Evolutionary conservation across 495 filamentous ascomycete species (phyloP), one percentile per base, ranked within the genome.

Genomic region (Daldinia childiae): DNA sequence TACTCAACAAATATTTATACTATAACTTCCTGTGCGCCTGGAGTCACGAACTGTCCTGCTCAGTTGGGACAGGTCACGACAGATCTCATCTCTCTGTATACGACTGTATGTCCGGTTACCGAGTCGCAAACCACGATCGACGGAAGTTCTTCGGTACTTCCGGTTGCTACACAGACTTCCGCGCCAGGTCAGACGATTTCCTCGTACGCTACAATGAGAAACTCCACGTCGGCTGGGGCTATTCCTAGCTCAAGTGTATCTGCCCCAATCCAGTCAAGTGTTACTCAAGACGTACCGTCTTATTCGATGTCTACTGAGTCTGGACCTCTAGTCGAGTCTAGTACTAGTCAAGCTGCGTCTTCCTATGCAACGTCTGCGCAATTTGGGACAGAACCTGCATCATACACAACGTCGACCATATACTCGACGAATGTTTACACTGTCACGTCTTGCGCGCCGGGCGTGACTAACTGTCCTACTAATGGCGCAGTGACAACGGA

Each of bases 41-140:
- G 78, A 6, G 84, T 90, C n/a, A 87, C 85, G 59, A 77, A 87
- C 74, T 91, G 89, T 80, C 88, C 88, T 15, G 85, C 83, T 75
- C 39, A 66, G 76, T 21, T 87, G 77, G 52, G 86, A 80, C 67
- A 81, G 60, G 83, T 88, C 1, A 82, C 85, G 27, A 88, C 87
- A 34, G 83, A 85, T 14, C 82, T 86, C 24, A 82, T 89, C 70
- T 76, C 87, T n/a, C 66, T 89, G 68, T 86, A 83, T 36, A 90
- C 88, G 21, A 90, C 89, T 41, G 77, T 89, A 63, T 87, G 84
- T 74, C 87, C 89, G 34, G 84, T 88, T 48, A 78, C 82, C 9
- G 78, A 78, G 52, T 80, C 78, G 29, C 71, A 79, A 64, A 69
- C 73, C 17, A 36, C 68, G 27, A 59, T 67, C 24, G 48, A 68